Base-by-base conservation (phyloP, 2,329 filamentous ascomycete species). In the Pseudogymnoascus sp. region DNA sequence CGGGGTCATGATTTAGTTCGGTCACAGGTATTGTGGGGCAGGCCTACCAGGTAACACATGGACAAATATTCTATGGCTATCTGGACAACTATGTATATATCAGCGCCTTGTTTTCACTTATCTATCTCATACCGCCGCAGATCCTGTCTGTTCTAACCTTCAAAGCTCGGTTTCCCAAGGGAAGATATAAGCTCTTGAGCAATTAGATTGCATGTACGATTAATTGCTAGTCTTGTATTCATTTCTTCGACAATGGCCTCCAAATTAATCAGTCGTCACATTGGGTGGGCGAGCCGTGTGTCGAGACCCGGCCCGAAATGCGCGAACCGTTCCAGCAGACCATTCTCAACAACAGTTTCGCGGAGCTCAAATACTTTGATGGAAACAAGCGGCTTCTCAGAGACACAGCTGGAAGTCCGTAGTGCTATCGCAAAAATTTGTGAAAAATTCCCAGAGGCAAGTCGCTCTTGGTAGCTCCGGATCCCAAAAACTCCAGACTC, bases 371-470 rank as follows among this genome's bases (percentile, higher is more conserved):
- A 38, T 8, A 38, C 37, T 8, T 67, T 92, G 61, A 92, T 93
- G 89, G 87, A 90, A 67, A 85, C 82, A 37, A 83, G 83, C 1
- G 85, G 87, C 25, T 92, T 93, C 75, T 87, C 85, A 0, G 85
- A 90, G 49, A 87, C 86, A 59, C 89, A 93, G 69, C 71, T 92
- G 52, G 85, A 82, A 61, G 89, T 93, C 3, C 82, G 88, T 37
- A 87, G 91, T 64, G 86, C 88, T 0, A 81, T 93, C 18, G 75
- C 78, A 2, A 84, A 88, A 23, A 79, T 93, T 25, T 93, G 89
- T 72, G 78, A 85, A 1, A 79, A 84, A 8, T 93, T 90, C 65
- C 84, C 88, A 14, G 87, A 90, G 68, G 35, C 40, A 23, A 52
- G 43, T 61, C 18, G 33, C 55, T 28, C 28, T 31, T 14, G n/a